Evolutionary conservation across 768 basidiomycete species (phyloP).

Genomic region (Tylopilus sp.): DNA sequence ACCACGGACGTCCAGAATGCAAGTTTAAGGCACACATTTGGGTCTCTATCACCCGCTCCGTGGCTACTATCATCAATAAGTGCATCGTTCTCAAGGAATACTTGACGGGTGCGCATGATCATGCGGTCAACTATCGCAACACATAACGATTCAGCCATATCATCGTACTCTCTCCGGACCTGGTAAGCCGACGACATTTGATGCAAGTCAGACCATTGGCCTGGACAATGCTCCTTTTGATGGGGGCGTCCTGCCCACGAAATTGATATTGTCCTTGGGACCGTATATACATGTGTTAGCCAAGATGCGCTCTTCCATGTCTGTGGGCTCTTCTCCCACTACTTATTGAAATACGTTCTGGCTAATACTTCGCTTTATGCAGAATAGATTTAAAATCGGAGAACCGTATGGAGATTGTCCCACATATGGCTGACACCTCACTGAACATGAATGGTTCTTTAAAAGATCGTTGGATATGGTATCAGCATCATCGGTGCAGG

Average conservation of each 20-base stretch:
- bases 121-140: no score
- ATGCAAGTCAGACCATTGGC: slow-evolving; percentile 46
- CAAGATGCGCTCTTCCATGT: slow-evolving; percentile 29
- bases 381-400: slow-evolving; percentile 1
- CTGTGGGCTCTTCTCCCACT: slow-evolving; percentile 35
- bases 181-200: slow-evolving; percentile 45
- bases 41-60: no score
- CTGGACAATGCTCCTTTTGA: slow-evolving; percentile 43
- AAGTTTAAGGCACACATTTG: no score
- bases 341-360: background rate
- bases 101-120: background rate
- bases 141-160: no score
- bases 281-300: slow-evolving; percentile 43
- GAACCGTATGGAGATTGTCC: background rate
- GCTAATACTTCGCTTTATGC: slow-evolving; percentile 8
- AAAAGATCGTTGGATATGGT: slow-evolving; percentile 31
- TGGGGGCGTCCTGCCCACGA: slow-evolving; percentile 49
- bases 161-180: background rate
- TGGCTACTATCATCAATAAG: slow-evolving; percentile 28
- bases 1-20: no score
- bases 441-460: background rate
- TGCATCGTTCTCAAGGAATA: slow-evolving; percentile 37
- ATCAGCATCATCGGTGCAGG: slow-evolving; percentile 36
- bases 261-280: slow-evolving; percentile 44
- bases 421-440: background rate